Conservation (phyloP, 345 rosid species). For the Syzygium aromaticum region DNA sequence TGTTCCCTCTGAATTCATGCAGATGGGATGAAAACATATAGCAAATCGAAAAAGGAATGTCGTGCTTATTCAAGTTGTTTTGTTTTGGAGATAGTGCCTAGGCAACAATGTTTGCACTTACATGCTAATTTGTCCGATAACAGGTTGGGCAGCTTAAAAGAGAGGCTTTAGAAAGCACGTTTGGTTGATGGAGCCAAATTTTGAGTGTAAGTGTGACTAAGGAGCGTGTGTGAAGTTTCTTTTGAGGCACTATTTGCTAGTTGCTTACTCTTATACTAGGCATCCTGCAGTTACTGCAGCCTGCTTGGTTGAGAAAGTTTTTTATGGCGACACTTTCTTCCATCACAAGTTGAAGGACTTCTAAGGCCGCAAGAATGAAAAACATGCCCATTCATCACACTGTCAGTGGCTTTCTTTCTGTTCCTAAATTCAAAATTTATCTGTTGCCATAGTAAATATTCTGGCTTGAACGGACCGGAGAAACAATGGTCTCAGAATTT, state of each 20-base stretch:
- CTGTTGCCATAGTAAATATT: not conserved
- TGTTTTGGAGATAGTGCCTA: not conserved
- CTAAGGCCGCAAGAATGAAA: not conserved
- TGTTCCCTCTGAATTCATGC: not conserved
- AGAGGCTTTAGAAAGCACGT: not conserved
- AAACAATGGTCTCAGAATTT: not conserved
- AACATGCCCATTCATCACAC: not conserved
- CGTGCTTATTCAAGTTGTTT: not conserved
- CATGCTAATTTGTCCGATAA: not conserved
- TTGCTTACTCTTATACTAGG: not conserved
- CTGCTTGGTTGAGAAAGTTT: not conserved
- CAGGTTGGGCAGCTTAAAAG: not conserved
- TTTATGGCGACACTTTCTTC: not conserved
- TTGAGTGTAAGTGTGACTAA: not conserved
- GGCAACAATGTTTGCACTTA: not conserved
- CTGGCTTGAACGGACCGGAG: not conserved
- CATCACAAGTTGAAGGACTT: not conserved
- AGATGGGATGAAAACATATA: not conserved
- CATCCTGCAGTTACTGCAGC: not conserved
- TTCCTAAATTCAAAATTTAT: not conserved
- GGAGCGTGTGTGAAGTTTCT: not conserved
- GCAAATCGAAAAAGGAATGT: not conserved
- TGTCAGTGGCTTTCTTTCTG: not conserved
- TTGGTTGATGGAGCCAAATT: not conserved
- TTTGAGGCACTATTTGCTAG: not conserved